Conservation (phyloP, 352 stramenopile species). For the Phytopythium vexans region DNA sequence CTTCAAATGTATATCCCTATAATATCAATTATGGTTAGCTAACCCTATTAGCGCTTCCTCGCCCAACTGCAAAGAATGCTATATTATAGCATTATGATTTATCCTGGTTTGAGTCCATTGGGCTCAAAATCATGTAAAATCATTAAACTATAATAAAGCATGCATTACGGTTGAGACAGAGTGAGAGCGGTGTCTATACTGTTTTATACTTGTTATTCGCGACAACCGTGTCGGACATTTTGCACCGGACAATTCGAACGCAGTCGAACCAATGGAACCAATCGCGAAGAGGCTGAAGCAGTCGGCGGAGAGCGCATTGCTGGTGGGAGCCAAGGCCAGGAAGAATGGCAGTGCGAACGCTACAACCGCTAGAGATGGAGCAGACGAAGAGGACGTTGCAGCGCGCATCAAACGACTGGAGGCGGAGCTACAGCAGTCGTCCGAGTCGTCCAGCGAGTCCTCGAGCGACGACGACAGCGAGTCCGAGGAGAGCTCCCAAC, state of each 20-base stretch:
- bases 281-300: constrained; percentile 83
- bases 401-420: constrained; percentile 70
- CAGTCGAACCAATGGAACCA: constrained; percentile 42
- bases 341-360: constrained; percentile 11
- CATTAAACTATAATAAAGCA: no score
- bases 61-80: no score
- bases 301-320: constrained; percentile 61
- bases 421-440: constrained; percentile 44
- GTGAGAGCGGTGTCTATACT: no score
- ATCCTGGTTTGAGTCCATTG: no score
- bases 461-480: constrained; percentile 18
- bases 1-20: no score
- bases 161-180: no score
- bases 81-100: no score
- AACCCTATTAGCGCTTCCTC: no score
- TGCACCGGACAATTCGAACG: background rate
- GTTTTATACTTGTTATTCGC: no score
- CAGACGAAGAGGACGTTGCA: constrained; percentile 51
- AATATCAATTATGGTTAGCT: no score
- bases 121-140: no score
- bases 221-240: background rate
- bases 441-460: constrained; percentile 7
- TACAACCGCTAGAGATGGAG: background rate
- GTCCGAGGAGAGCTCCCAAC: constrained; percentile 12
- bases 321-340: constrained; percentile 11